Evolutionary conservation across 805 yeast genomes (phyloP), one percentile per base, ranked within the genome.

Genomic region (Ogataea chonburiensis): DNA sequence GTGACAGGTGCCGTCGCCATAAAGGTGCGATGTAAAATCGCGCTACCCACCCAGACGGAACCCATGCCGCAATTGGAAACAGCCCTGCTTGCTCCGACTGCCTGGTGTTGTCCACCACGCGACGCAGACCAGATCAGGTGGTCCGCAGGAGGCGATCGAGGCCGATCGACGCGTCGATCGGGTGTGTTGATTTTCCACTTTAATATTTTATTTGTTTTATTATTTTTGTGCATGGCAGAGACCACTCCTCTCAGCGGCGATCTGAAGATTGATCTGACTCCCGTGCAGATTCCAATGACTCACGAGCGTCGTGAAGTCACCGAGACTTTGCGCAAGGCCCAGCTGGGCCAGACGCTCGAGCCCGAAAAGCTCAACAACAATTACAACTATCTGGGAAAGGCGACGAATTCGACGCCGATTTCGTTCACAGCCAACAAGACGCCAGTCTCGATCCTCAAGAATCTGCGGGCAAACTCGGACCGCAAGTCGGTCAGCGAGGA

Each of bases 251-350:
- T 22, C 8, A 28, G 29, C 31, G 14, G 17, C 7, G 35, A 30
- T n/a, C 11, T 33, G 15, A 17, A 25, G 20, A 18, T 34, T 19
- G 31, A 38, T 12, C 29, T 51, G 19, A 49, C 53, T 4, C 55
- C 55, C 26, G 17, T 35, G 12, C 25, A 28, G 3, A 31, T 29
- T 12, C 29, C 22, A 3, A 24, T 26, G 20, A 11, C 23, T 4
- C 46, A 38, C 20, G 43, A 32, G 14, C 22, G 24, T 2, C 22
- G 28, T 6, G 50, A 40, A 28, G 34, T 56, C 8, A 45, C 55
- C 24, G 52, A 49, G 15, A 53, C 60, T 1, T 37, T 55, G 3
- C 40, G 38, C 5, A 56, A 46, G 24, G 60, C 59, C 7, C 47
- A 42, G 16, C 31, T 37, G 15, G 61, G 60, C 1, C 45, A 49